Evolutionary conservation across 495 filamentous ascomycete genomes (phyloP).

Genomic region (Lasiosphaeria hispida): DNA sequence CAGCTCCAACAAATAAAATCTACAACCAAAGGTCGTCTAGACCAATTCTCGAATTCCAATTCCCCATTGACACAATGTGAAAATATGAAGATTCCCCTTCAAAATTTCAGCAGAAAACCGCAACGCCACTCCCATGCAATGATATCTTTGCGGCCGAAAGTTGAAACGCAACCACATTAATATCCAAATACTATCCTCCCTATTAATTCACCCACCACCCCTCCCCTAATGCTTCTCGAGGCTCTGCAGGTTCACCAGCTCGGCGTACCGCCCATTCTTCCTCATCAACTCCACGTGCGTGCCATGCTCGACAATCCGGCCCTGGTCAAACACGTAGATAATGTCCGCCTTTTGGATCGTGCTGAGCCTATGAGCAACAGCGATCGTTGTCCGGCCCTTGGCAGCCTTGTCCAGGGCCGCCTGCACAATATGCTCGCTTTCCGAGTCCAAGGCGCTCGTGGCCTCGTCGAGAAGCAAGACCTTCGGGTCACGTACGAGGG

Average conservation of each 20-base stretch:
- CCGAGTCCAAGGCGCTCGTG: constrained; percentile 72
- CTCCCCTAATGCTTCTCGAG: constrained; percentile 53
- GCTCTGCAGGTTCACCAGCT: constrained; percentile 67
- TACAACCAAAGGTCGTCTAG: background rate
- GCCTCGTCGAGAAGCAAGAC: constrained; percentile 80
- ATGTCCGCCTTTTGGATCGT: constrained; percentile 61
- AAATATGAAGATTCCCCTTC: background rate
- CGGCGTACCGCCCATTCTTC: constrained; percentile 52
- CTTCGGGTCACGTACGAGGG: constrained; percentile 69
- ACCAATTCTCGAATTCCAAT: background rate
- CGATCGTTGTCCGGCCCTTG: constrained; percentile 66
- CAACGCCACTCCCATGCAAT: constrained; percentile 7
- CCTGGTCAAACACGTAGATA: constrained; percentile 58
- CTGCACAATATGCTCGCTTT: constrained; percentile 74
- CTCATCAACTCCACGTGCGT: constrained; percentile 52
- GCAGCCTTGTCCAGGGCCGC: constrained; percentile 67
- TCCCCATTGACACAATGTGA: background rate
- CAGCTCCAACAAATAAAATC: background rate
- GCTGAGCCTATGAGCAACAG: constrained; percentile 65
- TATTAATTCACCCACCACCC: background rate
- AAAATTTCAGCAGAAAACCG: too few species aligned
- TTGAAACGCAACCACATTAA: background rate
- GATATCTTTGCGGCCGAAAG: constrained; percentile 2
- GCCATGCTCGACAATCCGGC: constrained; percentile 55
- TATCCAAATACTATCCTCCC: too few species aligned